Evolutionary conservation across 2,329 filamentous ascomycete genomes (phyloP).

Genomic region (Biscogniauxia mediterranea): DNA sequence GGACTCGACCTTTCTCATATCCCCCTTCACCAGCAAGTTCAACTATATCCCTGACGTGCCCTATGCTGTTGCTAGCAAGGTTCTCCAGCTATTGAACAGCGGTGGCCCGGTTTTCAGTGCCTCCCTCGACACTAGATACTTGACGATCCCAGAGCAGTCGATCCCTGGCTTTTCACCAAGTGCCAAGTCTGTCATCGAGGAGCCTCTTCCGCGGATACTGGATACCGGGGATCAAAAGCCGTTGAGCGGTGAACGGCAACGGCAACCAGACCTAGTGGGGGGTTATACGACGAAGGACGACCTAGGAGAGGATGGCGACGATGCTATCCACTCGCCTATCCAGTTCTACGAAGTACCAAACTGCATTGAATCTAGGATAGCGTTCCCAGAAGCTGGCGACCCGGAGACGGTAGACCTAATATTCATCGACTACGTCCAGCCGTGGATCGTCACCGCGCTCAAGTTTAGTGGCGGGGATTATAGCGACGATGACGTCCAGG

Average conservation of each 20-base stretch:
- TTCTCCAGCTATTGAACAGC: slow-evolving; percentile 60
- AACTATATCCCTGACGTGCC: slow-evolving; percentile 77
- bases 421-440: slow-evolving; percentile 88
- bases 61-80: slow-evolving; percentile 68
- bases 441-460: slow-evolving; percentile 75
- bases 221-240: slow-evolving; percentile 25
- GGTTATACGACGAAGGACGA: slow-evolving; percentile 93
- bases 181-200: slow-evolving; percentile 1
- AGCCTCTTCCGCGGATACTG: slow-evolving; percentile 1
- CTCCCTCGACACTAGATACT: slow-evolving; percentile 41
- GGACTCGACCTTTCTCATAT: slow-evolving; percentile 82
- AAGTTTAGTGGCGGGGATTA: slow-evolving; percentile 57
- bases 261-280: slow-evolving; percentile 32
- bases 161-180: slow-evolving; percentile 15
- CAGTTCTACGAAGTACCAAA: slow-evolving; percentile 79
- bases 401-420: slow-evolving; percentile 81
- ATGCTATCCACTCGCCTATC: slow-evolving; percentile 77
- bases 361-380: slow-evolving; percentile 69
- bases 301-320: slow-evolving; percentile 79
- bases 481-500: slow-evolving; percentile 44
- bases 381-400: slow-evolving; percentile 53
- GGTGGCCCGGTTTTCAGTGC: slow-evolving; percentile 48
- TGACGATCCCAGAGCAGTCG: slow-evolving; percentile 50
- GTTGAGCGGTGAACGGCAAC: slow-evolving; percentile 17
- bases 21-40: slow-evolving; percentile 81